Conservation (phyloP, 768 basidiomycete species). For the Pholiota microspora region DNA sequence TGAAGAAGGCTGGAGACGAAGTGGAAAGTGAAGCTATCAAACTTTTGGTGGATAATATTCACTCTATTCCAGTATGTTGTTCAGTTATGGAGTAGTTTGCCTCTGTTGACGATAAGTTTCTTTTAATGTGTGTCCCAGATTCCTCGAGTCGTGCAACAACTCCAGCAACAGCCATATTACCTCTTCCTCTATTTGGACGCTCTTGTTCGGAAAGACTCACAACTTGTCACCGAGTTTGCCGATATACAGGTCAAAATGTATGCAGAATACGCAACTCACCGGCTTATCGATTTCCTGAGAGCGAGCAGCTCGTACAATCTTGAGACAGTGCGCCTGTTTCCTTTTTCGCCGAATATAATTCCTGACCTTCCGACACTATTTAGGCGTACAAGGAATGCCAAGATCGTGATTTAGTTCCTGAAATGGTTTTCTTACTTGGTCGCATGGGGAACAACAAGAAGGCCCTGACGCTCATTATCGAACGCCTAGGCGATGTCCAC, state of each 20-base stretch:
- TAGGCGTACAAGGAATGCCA: conserved; percentile 90
- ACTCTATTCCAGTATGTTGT: conserved; percentile 85
- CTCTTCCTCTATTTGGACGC: conserved; percentile 94
- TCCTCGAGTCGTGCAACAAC: conserved; percentile 82
- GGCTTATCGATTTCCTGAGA: conserved; percentile 88
- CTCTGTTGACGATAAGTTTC: neutral
- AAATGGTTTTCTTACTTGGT: conserved; percentile 97
- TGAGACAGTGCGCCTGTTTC: conserved; percentile 54
- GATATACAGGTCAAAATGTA: conserved; percentile 91
- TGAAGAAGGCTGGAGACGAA: conserved; percentile 34
- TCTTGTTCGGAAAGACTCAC: conserved; percentile 82
- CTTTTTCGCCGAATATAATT: no score
- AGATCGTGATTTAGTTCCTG: conserved; percentile 81
- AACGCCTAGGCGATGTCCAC: conserved; percentile 89
- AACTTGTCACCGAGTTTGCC: conserved; percentile 75
- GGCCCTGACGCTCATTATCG: conserved; percentile 92
- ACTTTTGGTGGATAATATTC: conserved; percentile 88
- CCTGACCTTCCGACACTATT: no score
- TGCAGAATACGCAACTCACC: conserved; percentile 77
- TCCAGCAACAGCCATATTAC: conserved; percentile 72
- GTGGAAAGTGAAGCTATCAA: conserved; percentile 76
- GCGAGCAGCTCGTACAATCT: conserved; percentile 90
- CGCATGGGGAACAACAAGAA: conserved; percentile 98
- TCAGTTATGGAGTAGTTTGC: neutral
- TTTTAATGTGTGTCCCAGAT: conserved; percentile 46